A percentile compares a stretch with the other conserved stretches of the same genome.
Conservation (phyloP, 1,139 yeast species). For the Nakaseomyces nivariensis region DNA sequence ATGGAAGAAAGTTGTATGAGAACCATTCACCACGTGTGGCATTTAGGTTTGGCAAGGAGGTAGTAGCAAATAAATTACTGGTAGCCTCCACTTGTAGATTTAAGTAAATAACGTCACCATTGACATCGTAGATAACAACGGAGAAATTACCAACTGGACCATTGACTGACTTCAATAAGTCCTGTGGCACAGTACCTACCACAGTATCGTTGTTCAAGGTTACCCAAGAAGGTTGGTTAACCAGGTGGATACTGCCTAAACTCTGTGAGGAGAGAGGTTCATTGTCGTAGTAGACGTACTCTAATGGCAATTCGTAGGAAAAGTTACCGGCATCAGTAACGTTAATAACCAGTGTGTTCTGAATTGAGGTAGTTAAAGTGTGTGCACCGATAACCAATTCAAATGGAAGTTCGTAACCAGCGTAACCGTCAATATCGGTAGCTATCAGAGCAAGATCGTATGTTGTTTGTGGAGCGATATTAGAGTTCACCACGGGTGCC, state of each 20-base stretch:
- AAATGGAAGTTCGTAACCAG: slow-evolving; percentile 65
- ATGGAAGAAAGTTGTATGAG: slow-evolving; percentile 39
- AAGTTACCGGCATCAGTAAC: slow-evolving; percentile 55
- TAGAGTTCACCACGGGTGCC: slow-evolving; percentile 77
- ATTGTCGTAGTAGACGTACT: slow-evolving; percentile 53
- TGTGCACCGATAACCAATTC: slow-evolving; percentile 81
- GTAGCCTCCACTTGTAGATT: slow-evolving; percentile 39
- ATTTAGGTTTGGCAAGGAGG: slow-evolving; percentile 45
- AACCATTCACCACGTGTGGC: slow-evolving; percentile 58
- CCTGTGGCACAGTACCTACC: slow-evolving; percentile 49
- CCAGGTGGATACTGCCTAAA: slow-evolving; percentile 39
- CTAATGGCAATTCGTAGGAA: slow-evolving; percentile 49
- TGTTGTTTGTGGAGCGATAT: slow-evolving; percentile 74
- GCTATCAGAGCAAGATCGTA: slow-evolving; percentile 73
- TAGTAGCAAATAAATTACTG: slow-evolving; percentile 41
- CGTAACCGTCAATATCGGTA: slow-evolving; percentile 63
- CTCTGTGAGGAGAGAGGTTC: slow-evolving; percentile 37
- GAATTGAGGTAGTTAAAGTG: slow-evolving; percentile 50
- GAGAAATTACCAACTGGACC: slow-evolving; percentile 36
- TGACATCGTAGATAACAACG: slow-evolving; percentile 51
- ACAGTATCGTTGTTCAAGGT: slow-evolving; percentile 38
- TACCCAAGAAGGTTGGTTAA: slow-evolving; percentile 52
- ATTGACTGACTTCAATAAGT: slow-evolving; percentile 30
- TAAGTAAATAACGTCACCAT: slow-evolving; percentile 52
- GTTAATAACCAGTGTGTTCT: slow-evolving; percentile 43